phyloP scores from a whole-genome alignment of 108 stramenopile genomes.

The Cafeteria roenbergensis region DNA sequence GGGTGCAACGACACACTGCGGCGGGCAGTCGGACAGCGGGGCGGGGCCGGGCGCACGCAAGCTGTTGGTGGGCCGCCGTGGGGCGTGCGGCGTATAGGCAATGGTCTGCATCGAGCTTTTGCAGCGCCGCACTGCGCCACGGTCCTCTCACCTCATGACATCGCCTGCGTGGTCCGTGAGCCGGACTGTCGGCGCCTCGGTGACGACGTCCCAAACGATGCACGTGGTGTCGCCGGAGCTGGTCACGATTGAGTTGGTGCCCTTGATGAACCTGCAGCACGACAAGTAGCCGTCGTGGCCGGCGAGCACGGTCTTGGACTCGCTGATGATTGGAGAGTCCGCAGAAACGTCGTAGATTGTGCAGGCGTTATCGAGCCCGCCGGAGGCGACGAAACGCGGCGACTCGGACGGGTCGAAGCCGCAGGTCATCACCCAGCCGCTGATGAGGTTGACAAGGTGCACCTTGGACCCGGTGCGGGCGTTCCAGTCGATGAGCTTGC shows the following conservation, averaged over 20 bases:
- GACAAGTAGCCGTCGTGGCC: conserved; percentile 92
- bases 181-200: conserved; percentile 49
- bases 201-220: conserved; percentile 84
- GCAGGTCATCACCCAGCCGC: conserved; percentile 96
- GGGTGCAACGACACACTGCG: conserved; percentile 54
- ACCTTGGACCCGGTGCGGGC: conserved; percentile 20
- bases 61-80: background rate
- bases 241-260: conserved; percentile 64
- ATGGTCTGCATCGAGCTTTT: background rate
- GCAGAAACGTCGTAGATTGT: conserved; percentile 69
- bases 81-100: background rate
- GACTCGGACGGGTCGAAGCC: conserved; percentile 79
- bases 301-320: conserved; percentile 69
- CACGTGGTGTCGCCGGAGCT: conserved; percentile 85
- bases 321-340: conserved; percentile 25
- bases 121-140: no score
- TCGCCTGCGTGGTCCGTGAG: conserved; percentile 89
- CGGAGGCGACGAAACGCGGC: conserved; percentile 77
- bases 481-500: conserved; percentile 95
- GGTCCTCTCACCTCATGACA: conserved; percentile 56
- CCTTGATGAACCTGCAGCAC: conserved; percentile 84
- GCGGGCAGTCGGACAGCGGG: background rate
- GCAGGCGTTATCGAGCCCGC: conserved; percentile 95
- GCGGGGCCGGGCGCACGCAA: background rate
- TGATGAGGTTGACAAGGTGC: conserved; percentile 72